These are phyloP conservation scores for Albugo candida DNA, from an alignment of 352 stramenopile genomes.

Conservation along the genomic window DNA sequence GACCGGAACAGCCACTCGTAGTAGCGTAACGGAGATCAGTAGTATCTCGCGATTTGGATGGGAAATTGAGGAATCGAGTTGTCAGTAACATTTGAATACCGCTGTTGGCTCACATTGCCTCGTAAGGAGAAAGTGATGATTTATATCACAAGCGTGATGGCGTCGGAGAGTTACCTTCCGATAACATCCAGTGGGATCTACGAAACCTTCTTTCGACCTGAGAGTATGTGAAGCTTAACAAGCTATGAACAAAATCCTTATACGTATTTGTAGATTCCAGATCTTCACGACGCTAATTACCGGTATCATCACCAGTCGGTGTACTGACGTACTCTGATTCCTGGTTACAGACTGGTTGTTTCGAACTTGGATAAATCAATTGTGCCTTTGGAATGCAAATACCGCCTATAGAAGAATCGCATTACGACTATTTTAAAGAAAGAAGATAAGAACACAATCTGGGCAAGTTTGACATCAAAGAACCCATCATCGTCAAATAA, in stretches of 20 bases:
- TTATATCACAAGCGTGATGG: constrained; percentile 62
- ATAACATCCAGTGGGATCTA: constrained; percentile 60
- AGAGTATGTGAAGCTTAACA: constrained; percentile 23
- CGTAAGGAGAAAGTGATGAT: constrained; percentile 60
- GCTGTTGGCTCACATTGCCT: background rate
- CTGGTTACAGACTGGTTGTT: constrained; percentile 28
- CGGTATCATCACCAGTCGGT: background rate
- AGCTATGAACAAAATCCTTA: background rate
- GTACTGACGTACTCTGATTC: background rate
- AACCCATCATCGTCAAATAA: constrained; percentile 15
- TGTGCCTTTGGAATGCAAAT: constrained; percentile 46
- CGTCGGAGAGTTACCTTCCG: constrained; percentile 45
- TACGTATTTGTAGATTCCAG: background rate
- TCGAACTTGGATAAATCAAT: constrained; percentile 74
- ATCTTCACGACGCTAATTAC: background rate
- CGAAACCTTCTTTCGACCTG: constrained; percentile 63
- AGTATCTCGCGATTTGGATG: constrained; percentile 74
- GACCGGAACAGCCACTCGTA: constrained; percentile 3
- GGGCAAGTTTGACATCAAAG: constrained; percentile 72
- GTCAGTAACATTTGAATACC: background rate
- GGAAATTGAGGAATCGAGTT: constrained; percentile 45
- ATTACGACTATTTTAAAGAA: constrained; percentile 64
- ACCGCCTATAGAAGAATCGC: constrained; percentile 73
- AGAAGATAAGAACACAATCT: constrained; percentile 48
- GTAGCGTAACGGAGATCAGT: constrained; percentile 42